phyloP scores from a whole-genome alignment of 257 asterid species.

The Knoxia roxburghii region DNA sequence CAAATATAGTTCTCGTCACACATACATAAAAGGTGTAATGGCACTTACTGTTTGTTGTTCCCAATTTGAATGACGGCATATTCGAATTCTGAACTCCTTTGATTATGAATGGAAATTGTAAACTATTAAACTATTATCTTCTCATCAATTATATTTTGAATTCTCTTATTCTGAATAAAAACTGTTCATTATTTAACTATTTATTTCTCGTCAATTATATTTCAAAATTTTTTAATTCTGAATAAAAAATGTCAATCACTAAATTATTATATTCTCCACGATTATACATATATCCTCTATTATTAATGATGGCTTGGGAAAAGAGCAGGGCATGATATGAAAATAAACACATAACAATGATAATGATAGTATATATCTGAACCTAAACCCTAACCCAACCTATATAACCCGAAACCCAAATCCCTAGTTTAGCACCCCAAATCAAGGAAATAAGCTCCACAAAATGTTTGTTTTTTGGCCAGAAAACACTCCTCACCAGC shows the following conservation, averaged over 20 bases:
- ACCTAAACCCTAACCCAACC: constrained; percentile 23
- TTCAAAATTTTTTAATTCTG: no score
- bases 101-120: no score
- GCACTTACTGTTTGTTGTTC: not conserved
- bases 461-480: constrained; percentile 36
- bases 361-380: not conserved
- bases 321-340: constrained; percentile 11
- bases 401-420: constrained; percentile 14
- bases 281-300: no score
- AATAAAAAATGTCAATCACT: no score
- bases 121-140: no score
- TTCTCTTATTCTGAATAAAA: no score
- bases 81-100: not conserved
- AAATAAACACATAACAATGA: constrained; percentile 8
- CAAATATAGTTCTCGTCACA: no score
- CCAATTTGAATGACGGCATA: not conserved
- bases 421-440: constrained; percentile 38
- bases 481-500: constrained; percentile 37
- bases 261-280: no score
- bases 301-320: constrained; percentile 15
- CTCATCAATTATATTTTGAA: no score
- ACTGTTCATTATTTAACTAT: no score
- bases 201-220: no score
- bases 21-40: not conserved
- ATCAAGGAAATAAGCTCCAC: constrained; percentile 59